Evolutionary conservation across 2,329 filamentous ascomycete species (phyloP).

Genomic region (Arthrinium phaeospermum): DNA sequence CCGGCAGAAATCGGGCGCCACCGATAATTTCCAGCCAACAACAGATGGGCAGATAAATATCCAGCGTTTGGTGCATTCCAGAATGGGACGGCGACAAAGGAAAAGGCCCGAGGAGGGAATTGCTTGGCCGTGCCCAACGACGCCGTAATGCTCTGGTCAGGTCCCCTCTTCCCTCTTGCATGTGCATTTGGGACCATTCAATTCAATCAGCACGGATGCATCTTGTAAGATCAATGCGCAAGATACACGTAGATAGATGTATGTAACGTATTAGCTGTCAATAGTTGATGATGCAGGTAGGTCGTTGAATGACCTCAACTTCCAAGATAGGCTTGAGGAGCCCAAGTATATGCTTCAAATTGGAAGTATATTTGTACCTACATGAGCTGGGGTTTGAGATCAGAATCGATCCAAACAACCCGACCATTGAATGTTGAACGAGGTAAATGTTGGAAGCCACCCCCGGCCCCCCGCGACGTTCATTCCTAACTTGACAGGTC

Average conservation of each 20-base stretch:
- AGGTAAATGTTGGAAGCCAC: background rate
- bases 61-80: background rate
- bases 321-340: background rate
- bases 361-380: background rate
- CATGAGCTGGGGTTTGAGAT: background rate
- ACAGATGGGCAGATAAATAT: slow-evolving; percentile 5
- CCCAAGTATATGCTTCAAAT: background rate
- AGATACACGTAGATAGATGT: background rate
- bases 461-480: slow-evolving; percentile 1
- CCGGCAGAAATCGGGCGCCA: slow-evolving; percentile 14
- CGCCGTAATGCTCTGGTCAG: too few relatives aligned
- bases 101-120: background rate
- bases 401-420: background rate
- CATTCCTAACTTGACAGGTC: slow-evolving; percentile 17
- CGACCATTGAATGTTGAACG: background rate
- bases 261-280: background rate
- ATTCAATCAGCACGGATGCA: background rate
- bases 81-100: slow-evolving; percentile 4
- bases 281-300: background rate
- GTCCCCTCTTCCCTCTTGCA: background rate
- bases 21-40: background rate
- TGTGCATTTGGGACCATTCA: background rate
- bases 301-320: background rate
- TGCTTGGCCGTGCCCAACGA: slow-evolving; percentile 8
- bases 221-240: background rate